A percentile compares a stretch with the other conserved stretches of the same genome.
Evolutionary conservation across 2,329 filamentous ascomycete genomes (phyloP).

Genomic region (Epichloe scottii): DNA sequence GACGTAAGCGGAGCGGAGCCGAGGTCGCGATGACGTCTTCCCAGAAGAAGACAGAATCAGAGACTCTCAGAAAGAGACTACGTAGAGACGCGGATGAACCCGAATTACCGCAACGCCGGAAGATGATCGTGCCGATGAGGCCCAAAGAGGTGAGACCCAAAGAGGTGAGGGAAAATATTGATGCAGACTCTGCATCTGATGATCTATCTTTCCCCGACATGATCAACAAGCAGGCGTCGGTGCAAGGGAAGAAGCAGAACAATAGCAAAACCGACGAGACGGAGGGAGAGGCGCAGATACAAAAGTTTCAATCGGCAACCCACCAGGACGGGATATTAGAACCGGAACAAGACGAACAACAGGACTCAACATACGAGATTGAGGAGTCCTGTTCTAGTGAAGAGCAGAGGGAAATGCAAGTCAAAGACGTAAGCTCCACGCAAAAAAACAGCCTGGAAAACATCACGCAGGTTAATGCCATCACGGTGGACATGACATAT

Average conservation of each 20-base stretch:
- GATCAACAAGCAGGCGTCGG: not conserved
- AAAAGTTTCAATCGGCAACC: not conserved
- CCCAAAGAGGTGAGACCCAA: too few relatives aligned
- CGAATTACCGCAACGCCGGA: too few relatives aligned
- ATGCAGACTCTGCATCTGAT: not conserved
- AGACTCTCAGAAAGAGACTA: not conserved
- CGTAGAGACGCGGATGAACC: not conserved
- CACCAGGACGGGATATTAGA: not conserved
- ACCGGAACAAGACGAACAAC: not conserved
- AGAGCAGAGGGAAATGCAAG: not conserved
- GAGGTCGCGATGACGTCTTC: not conserved
- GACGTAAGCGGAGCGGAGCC: not conserved
- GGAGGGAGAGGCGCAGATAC: not conserved
- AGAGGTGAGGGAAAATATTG: not conserved
- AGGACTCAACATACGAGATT: too few relatives aligned
- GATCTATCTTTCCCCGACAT: not conserved
- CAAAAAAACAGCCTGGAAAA: not conserved
- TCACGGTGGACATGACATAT: constrained; percentile 1
- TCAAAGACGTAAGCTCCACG: not conserved
- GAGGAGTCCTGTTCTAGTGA: not conserved
- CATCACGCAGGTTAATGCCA: not conserved
- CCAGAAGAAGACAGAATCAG: not conserved
- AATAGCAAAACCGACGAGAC: not conserved
- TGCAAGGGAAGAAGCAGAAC: not conserved
- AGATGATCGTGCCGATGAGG: not conserved